These are phyloP conservation scores for Lindgomyces ingoldianus DNA, from an alignment of 495 filamentous ascomycete genomes.

Conservation along the genomic window DNA sequence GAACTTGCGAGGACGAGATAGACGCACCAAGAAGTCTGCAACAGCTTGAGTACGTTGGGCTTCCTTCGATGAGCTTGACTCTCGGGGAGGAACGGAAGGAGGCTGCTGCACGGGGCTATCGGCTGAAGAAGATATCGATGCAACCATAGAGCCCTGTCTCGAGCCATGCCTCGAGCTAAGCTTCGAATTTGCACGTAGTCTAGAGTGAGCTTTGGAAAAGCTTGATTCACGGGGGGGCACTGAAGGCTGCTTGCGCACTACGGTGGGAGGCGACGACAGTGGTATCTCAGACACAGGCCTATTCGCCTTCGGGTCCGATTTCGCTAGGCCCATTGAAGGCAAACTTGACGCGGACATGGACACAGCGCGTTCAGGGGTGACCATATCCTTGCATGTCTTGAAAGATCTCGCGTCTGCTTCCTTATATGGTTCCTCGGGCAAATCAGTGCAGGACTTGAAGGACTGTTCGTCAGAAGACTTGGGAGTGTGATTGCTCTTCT, in stretches of 20 bases:
- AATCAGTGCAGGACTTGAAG: constrained; percentile 28
- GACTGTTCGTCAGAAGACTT: constrained; percentile 33
- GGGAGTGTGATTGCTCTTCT: constrained; percentile 16
- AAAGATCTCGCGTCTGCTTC: constrained; percentile 29
- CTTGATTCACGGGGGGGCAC: constrained; percentile 20
- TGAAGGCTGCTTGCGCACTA: constrained; percentile 7
- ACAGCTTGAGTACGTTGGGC: constrained; percentile 28
- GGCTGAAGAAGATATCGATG: constrained; percentile 15
- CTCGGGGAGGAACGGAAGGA: constrained; percentile 24
- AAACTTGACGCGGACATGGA: constrained; percentile 18
- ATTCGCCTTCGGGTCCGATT: constrained; percentile 3
- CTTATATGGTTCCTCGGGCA: constrained; percentile 12
- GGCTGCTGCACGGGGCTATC: constrained; percentile 8
- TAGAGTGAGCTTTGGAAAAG: constrained; percentile 9
- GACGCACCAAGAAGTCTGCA: constrained; percentile 32
- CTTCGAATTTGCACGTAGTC: constrained; percentile 15
- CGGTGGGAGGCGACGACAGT: constrained; percentile 1
- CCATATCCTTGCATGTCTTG: constrained; percentile 24
- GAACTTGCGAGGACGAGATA: constrained; percentile 8
- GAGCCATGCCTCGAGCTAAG: constrained; percentile 7
- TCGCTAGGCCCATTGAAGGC: not conserved
- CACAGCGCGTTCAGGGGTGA: constrained; percentile 27
- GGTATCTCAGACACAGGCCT: constrained; percentile 21
- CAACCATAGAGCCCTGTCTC: constrained; percentile 9
- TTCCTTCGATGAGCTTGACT: constrained; percentile 37